These are phyloP conservation scores for Metarhizium brunneum DNA, from an alignment of 2,329 filamentous ascomycete genomes.

Conservation along the genomic window DNA sequence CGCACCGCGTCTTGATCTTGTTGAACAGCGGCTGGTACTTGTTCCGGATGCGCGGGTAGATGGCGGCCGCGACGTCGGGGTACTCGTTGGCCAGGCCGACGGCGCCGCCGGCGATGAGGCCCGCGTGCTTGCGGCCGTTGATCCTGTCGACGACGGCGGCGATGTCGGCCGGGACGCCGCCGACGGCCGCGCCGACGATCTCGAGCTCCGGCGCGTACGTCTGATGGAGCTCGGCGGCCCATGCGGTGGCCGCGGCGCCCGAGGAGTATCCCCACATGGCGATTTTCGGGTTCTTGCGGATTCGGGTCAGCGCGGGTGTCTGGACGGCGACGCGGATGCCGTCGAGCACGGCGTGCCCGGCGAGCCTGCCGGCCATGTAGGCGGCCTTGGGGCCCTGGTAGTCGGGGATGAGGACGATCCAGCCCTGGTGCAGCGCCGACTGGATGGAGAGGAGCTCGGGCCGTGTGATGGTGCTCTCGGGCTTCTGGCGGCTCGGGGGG, in stretches of 20 bases:
- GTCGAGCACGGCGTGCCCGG: too few species aligned
- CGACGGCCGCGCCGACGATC: slow-evolving; percentile 16
- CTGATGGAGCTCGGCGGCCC: slow-evolving; percentile 17
- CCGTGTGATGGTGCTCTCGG: too few species aligned
- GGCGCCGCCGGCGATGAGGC: slow-evolving; percentile 13
- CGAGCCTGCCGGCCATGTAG: too few species aligned
- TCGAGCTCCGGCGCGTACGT: slow-evolving; percentile 15
- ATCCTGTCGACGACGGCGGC: slow-evolving; percentile 6
- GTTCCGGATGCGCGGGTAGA: slow-evolving; percentile 12
- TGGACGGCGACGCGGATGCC: too few species aligned
- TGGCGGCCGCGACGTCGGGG: slow-evolving; percentile 7
- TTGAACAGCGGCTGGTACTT: slow-evolving; percentile 17
- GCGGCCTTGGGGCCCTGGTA: too few species aligned
- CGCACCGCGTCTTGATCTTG: slow-evolving; percentile 17
- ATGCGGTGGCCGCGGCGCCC: slow-evolving; percentile 12
- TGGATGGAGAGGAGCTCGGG: too few species aligned
- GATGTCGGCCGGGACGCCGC: slow-evolving; percentile 15
- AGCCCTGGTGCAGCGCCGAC: too few species aligned
- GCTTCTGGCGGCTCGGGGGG: too few species aligned
- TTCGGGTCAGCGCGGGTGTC: too few species aligned
- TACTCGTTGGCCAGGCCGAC: slow-evolving; percentile 15
- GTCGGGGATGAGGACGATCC: too few species aligned
- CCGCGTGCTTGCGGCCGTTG: slow-evolving; percentile 11
- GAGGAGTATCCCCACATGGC: slow-evolving; percentile 9
- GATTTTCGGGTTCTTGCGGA: too few species aligned